Evolutionary conservation across 2,329 filamentous ascomycete species (phyloP).

Genomic region (Myrmaecium sp.): DNA sequence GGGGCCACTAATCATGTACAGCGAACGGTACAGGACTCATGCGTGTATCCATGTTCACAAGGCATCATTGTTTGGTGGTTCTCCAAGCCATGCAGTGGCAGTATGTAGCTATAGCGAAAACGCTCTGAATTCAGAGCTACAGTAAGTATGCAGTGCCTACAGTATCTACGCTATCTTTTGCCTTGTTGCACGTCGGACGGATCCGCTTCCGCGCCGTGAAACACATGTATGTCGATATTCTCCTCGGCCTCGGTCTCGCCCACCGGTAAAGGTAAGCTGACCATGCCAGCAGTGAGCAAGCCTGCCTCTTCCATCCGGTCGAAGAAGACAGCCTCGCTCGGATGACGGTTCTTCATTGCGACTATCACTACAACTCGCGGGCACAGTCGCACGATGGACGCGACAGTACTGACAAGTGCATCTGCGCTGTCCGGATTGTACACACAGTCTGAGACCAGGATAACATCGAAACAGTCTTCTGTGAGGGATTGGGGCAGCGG

Average conservation of each 20-base stretch:
- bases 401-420: constrained; percentile 42
- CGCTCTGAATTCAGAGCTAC: too few species aligned
- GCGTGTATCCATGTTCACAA: too few species aligned
- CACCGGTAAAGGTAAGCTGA: neutral
- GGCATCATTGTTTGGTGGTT: too few species aligned
- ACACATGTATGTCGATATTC: neutral
- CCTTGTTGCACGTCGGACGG: too few species aligned
- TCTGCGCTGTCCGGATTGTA: constrained; percentile 54
- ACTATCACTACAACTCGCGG: constrained; percentile 37
- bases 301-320: constrained; percentile 27
- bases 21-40: too few species aligned
- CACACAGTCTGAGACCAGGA: constrained; percentile 54
- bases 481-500: constrained; percentile 23
- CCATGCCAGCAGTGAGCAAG: constrained; percentile 7
- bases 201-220: too few species aligned
- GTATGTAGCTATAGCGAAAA: too few species aligned
- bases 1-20: too few species aligned
- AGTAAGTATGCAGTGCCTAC: too few species aligned
- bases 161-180: too few species aligned
- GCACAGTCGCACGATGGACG: constrained; percentile 28
- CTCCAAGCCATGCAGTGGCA: too few species aligned
- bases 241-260: neutral
- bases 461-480: constrained; percentile 35
- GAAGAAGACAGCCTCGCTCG: constrained; percentile 50
- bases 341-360: constrained; percentile 50